Percentiles rank a stretch among this genome's conserved stretches.
These are phyloP conservation scores for Debaryomyces hansenii DNA, from an alignment of 805 yeast species.

Conservation along the genomic window DNA sequence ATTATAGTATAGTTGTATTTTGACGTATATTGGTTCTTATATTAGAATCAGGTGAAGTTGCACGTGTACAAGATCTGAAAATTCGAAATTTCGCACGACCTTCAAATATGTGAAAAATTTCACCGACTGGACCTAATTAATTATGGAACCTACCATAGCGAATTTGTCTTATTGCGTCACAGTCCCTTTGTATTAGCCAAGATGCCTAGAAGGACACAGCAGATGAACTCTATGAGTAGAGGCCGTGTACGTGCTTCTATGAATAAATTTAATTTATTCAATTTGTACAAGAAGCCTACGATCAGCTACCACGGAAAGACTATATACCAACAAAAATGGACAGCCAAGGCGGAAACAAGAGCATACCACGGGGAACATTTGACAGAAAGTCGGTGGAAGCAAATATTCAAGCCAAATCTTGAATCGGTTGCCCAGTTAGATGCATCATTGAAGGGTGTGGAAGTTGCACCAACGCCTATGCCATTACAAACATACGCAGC, in stretches of 20 bases:
- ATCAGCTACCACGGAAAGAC: constrained; percentile 58
- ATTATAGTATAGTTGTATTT: too few species aligned
- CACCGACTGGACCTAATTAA: not conserved
- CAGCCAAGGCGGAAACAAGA: constrained; percentile 86
- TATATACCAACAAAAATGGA: constrained; percentile 90
- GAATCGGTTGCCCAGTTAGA: constrained; percentile 89
- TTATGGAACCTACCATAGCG: not conserved
- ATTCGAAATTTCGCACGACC: not conserved
- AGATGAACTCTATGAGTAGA: constrained; percentile 57
- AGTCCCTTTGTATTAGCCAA: not conserved
- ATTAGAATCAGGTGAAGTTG: not conserved
- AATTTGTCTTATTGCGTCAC: not conserved
- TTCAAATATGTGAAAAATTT: not conserved
- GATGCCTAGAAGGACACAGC: constrained; percentile 65
- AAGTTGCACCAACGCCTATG: constrained; percentile 68
- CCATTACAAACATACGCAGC: constrained; percentile 86
- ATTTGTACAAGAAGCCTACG: constrained; percentile 71
- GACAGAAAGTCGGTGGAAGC: constrained; percentile 80
- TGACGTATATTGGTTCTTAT: too few species aligned
- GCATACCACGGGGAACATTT: constrained; percentile 94
- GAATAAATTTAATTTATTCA: constrained; percentile 90
- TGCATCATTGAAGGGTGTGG: constrained; percentile 66
- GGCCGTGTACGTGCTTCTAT: constrained; percentile 84
- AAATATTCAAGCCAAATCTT: constrained; percentile 65
- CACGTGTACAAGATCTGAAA: not conserved